A percentile compares a stretch with the other conserved stretches of the same genome.
Conservation (phyloP, 1,284 basidiomycete species). For the Ceratobasidium sp. region DNA sequence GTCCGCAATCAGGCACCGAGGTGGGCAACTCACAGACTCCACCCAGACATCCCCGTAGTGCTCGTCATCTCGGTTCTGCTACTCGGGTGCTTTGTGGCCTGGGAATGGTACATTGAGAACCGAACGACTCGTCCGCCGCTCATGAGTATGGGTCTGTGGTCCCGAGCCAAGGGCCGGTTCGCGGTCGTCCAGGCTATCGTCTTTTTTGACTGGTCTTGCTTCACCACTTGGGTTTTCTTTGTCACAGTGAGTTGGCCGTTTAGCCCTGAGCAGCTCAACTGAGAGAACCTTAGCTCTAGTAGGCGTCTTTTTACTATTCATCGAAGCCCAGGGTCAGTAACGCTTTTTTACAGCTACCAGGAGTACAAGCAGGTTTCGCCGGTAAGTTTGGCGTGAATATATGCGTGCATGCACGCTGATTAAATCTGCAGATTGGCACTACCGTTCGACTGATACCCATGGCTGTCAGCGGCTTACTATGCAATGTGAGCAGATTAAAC, state of each 20-base stretch:
- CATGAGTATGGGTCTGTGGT: constrained; percentile 78
- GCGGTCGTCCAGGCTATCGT: constrained; percentile 73
- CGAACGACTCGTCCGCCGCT: constrained; percentile 65
- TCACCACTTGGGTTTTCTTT: constrained; percentile 65
- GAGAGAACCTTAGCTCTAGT: constrained; percentile 61
- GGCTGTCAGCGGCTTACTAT: constrained; percentile 73
- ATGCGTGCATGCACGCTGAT: background rate
- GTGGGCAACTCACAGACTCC: background rate
- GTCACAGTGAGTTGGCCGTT: constrained; percentile 58
- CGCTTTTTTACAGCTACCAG: constrained; percentile 61
- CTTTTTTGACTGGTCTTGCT: constrained; percentile 68
- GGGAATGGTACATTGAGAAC: constrained; percentile 72
- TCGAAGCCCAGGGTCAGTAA: background rate
- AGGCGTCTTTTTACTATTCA: background rate
- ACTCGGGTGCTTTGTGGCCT: constrained; percentile 69
- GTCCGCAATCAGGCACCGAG: background rate
- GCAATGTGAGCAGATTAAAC: constrained; percentile 63
- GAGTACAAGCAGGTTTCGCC: constrained; percentile 66
- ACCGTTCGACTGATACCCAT: constrained; percentile 84
- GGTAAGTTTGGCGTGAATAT: constrained; percentile 23
- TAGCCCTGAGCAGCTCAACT: background rate
- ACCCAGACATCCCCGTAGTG: constrained; percentile 62
- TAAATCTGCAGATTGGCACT: constrained; percentile 62
- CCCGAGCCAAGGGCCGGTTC: constrained; percentile 70
- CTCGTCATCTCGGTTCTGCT: constrained; percentile 72